A percentile compares a stretch with the other conserved stretches of the same genome.
Evolutionary conservation across 257 asterid species (phyloP).

Genomic region (Penstemon newberryi): DNA sequence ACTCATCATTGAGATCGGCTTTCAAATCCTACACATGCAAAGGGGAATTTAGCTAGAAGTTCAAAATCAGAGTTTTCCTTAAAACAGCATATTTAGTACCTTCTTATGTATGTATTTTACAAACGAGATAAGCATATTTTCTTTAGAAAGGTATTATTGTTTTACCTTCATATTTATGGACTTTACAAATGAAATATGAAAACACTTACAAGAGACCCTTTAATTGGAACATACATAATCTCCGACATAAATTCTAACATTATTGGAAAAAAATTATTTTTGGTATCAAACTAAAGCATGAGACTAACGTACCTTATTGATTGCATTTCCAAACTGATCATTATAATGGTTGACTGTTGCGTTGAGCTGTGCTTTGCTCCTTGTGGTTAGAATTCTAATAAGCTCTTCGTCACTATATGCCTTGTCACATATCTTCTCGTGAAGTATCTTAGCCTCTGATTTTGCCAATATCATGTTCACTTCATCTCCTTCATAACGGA

Average conservation of each 20-base stretch:
- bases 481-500: slow-evolving; percentile 81
- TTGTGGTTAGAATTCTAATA: slow-evolving; percentile 67
- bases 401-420: slow-evolving; percentile 70
- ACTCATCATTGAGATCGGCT: slow-evolving; percentile 57
- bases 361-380: slow-evolving; percentile 92
- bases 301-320: slow-evolving; percentile 60
- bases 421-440: slow-evolving; percentile 66
- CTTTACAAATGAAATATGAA: neutral
- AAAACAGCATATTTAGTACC: neutral
- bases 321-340: slow-evolving; percentile 66
- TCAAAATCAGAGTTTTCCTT: neutral
- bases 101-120: neutral
- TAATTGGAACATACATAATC: neutral
- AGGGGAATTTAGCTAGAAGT: neutral
- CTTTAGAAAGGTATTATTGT: neutral
- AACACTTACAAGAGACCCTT: neutral
- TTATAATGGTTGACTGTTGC: slow-evolving; percentile 82
- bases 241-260: neutral
- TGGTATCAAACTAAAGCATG: neutral
- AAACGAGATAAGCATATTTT: neutral
- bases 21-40: slow-evolving; percentile 60
- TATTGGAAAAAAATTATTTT: neutral
- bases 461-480: slow-evolving; percentile 67
- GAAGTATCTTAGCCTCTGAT: slow-evolving; percentile 79
- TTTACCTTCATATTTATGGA: neutral